phyloP scores from a whole-genome alignment of 2,329 filamentous ascomycete genomes.

The Botrytis galanthina region DNA sequence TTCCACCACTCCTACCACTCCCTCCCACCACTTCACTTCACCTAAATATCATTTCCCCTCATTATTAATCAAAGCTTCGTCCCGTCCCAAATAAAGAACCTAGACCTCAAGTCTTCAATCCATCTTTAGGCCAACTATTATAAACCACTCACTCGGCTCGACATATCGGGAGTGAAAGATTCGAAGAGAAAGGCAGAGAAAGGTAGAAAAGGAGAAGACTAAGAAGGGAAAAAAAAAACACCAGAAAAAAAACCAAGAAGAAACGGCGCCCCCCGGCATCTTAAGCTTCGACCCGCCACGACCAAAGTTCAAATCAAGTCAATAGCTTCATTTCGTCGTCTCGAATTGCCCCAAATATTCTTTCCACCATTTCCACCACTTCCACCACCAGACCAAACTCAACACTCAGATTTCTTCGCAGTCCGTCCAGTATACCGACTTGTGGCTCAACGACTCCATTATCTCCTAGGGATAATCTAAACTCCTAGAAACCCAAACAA shows the following conservation, averaged over 20 bases:
- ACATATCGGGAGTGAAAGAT: background rate
- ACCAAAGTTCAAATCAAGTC: background rate
- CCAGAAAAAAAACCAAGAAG: background rate
- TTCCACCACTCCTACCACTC: background rate
- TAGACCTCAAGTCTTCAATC: background rate
- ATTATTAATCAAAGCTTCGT: conserved; percentile 3
- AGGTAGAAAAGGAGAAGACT: background rate
- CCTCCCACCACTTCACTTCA: background rate
- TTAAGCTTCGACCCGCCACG: background rate
- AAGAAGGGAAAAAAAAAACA: background rate
- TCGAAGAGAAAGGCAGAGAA: background rate
- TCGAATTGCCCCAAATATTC: background rate
- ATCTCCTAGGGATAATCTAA: background rate
- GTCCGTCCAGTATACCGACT: background rate
- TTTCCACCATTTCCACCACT: background rate
- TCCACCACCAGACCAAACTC: background rate
- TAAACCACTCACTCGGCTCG: background rate
- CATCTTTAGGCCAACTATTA: background rate
- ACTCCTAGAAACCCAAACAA: background rate
- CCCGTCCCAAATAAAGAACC: background rate
- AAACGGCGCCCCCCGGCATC: background rate
- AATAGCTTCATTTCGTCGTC: background rate
- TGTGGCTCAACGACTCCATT: background rate
- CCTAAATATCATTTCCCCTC: background rate
- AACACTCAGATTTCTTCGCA: background rate